phyloP scores from a whole-genome alignment of 306 rosid species.

The Myrica gale region DNA sequence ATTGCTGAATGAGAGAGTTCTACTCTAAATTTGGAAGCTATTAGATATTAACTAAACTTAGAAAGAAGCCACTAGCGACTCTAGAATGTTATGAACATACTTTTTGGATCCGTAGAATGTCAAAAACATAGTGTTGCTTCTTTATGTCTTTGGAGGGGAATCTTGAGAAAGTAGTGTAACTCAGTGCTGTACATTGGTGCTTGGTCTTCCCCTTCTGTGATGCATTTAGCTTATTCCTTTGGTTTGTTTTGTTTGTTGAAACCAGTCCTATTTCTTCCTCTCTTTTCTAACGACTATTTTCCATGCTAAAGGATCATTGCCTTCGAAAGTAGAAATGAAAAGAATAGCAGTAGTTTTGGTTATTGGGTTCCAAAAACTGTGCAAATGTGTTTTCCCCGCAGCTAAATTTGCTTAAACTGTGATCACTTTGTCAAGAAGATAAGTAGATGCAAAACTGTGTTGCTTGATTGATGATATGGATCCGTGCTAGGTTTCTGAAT shows the following conservation, averaged over 20 bases:
- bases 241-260: neutral
- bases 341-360: neutral
- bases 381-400: too few species aligned
- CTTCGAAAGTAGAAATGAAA: neutral
- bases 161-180: neutral
- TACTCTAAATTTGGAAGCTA: neutral
- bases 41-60: neutral
- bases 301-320: neutral
- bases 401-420: neutral
- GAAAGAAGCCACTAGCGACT: neutral
- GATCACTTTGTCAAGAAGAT: neutral
- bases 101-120: neutral
- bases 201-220: neutral
- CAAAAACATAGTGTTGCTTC: neutral
- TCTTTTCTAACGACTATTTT: neutral
- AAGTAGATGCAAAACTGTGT: neutral
- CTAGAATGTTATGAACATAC: neutral
- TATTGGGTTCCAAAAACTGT: neutral
- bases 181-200: neutral
- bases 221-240: neutral
- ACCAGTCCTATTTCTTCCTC: neutral
- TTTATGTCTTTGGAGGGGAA: conserved; percentile 4
- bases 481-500: neutral
- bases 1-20: neutral
- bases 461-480: neutral